Percentiles rank a stretch among this genome's conserved stretches.
Evolutionary conservation across 2,329 filamentous ascomycete genomes (phyloP).

Genomic region (Penicillium sp.): DNA sequence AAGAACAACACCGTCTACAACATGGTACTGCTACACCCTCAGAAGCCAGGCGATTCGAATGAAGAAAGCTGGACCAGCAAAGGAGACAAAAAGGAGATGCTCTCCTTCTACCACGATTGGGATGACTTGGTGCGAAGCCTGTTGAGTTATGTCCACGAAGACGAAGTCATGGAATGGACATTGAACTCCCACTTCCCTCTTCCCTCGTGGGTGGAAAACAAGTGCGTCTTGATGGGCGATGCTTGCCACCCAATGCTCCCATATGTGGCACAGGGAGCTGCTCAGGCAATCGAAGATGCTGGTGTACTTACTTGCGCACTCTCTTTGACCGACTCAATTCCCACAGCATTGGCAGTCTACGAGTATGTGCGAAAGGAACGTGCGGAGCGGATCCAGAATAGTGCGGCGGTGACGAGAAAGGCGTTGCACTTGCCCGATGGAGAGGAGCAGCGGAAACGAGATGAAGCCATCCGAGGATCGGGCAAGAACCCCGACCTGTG

Average conservation of each 20-base stretch:
- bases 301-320: slow-evolving; percentile 54
- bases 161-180: slow-evolving; percentile 67
- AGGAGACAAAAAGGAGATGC: slow-evolving; percentile 60
- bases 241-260: slow-evolving; percentile 63
- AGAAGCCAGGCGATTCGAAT: slow-evolving; percentile 45
- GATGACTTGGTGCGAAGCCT: slow-evolving; percentile 60
- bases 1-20: slow-evolving; percentile 65
- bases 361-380: slow-evolving; percentile 56
- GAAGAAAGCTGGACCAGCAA: slow-evolving; percentile 58
- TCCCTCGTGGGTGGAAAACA: slow-evolving; percentile 59
- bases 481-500: slow-evolving; percentile 61
- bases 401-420: slow-evolving; percentile 55
- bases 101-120: slow-evolving; percentile 59
- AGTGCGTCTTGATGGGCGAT: slow-evolving; percentile 57
- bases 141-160: slow-evolving; percentile 60
- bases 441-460: slow-evolving; percentile 57
- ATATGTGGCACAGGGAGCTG: slow-evolving; percentile 63
- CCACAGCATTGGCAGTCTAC: slow-evolving; percentile 55
- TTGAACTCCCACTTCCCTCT: slow-evolving; percentile 61
- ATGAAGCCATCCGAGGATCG: slow-evolving; percentile 50
- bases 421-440: slow-evolving; percentile 58
- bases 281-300: slow-evolving; percentile 64
- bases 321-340: slow-evolving; percentile 46
- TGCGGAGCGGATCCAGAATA: slow-evolving; percentile 56
- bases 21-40: slow-evolving; percentile 59